Evolutionary conservation across 73 alveolate genomes (phyloP).

Genomic region (Blepharisma japonicum): DNA sequence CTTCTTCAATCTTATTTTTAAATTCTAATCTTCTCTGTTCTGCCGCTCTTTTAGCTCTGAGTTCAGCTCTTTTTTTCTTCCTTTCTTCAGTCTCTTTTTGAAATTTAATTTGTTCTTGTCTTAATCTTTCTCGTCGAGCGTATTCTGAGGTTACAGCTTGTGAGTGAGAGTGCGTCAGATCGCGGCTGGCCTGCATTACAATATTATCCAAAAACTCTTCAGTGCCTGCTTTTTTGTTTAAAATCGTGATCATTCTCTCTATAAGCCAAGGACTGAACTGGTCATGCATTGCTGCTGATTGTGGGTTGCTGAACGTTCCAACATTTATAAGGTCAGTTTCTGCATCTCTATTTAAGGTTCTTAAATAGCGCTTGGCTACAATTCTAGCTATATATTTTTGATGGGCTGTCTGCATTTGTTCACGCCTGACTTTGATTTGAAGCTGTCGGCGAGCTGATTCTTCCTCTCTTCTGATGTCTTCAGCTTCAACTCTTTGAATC

Average conservation of each 20-base stretch:
- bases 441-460: conserved; percentile 77
- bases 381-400: conserved; percentile 62
- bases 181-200: conserved; percentile 40
- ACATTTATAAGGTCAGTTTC: conserved; percentile 42
- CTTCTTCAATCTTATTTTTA: conserved; percentile 48
- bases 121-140: conserved; percentile 51
- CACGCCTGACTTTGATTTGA: conserved; percentile 51
- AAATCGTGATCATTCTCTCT: conserved; percentile 45
- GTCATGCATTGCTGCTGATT: conserved; percentile 53
- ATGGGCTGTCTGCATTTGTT: conserved; percentile 59
- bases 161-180: conserved; percentile 45
- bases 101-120: conserved; percentile 45
- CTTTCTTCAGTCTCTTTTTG: conserved; percentile 54
- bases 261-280: conserved; percentile 55
- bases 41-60: conserved; percentile 51
- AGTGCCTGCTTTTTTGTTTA: conserved; percentile 50
- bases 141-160: conserved; percentile 50
- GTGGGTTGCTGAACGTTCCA: conserved; percentile 60
- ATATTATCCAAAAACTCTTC: conserved; percentile 40
- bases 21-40: conserved; percentile 55
- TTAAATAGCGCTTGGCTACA: conserved; percentile 53
- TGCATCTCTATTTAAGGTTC: conserved; percentile 43
- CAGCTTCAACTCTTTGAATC: conserved; percentile 83
- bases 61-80: conserved; percentile 47
- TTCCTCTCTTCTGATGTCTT: conserved; percentile 73